A percentile compares a stretch with the other conserved stretches of the same genome.
phyloP scores from a whole-genome alignment of 495 filamentous ascomycete genomes.

The Collariella sp. region DNA sequence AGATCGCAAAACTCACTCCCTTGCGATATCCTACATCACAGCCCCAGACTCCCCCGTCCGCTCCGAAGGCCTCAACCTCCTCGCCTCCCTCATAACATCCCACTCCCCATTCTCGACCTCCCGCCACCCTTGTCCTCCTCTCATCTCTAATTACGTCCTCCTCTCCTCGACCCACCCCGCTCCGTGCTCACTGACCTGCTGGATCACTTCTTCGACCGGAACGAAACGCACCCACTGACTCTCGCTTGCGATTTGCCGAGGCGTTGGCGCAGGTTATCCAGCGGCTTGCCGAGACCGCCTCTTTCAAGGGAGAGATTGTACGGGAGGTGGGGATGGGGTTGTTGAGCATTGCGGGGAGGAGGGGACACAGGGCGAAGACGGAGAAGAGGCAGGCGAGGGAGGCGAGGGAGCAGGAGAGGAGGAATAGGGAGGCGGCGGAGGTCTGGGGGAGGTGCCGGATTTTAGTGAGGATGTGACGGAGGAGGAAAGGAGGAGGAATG shows the following conservation, averaged over 20 bases:
- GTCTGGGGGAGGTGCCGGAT: conserved; percentile 44
- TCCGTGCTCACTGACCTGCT: conserved; percentile 58
- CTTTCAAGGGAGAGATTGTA: conserved; percentile 50
- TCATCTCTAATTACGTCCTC: conserved; percentile 59
- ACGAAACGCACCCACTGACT: conserved; percentile 51
- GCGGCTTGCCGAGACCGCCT: conserved; percentile 53
- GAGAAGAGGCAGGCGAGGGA: conserved; percentile 46
- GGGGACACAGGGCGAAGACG: conserved; percentile 46
- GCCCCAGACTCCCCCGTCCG: conserved; percentile 60
- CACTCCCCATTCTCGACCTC: conserved; percentile 60
- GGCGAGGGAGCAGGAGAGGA: conserved; percentile 35
- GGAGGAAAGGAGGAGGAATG: conserved; percentile 42
- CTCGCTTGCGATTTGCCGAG: conserved; percentile 65
- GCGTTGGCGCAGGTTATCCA: conserved; percentile 61
- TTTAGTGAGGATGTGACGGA: conserved; percentile 38
- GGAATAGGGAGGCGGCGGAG: conserved; percentile 43
- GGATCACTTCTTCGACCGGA: conserved; percentile 58
- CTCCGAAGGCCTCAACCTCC: conserved; percentile 64
- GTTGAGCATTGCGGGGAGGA: conserved; percentile 57
- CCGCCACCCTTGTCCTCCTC: conserved; percentile 56
- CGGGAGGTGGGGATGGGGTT: conserved; percentile 52
- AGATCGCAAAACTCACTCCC: conserved; percentile 60
- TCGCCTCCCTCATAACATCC: conserved; percentile 54
- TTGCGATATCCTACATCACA: conserved; percentile 65
- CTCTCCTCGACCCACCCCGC: conserved; percentile 57